Percentiles rank a stretch among this genome's conserved stretches.
These are phyloP conservation scores for Carex scoparia DNA, from an alignment of 176 grass and related monocot species.

Conservation along the genomic window DNA sequence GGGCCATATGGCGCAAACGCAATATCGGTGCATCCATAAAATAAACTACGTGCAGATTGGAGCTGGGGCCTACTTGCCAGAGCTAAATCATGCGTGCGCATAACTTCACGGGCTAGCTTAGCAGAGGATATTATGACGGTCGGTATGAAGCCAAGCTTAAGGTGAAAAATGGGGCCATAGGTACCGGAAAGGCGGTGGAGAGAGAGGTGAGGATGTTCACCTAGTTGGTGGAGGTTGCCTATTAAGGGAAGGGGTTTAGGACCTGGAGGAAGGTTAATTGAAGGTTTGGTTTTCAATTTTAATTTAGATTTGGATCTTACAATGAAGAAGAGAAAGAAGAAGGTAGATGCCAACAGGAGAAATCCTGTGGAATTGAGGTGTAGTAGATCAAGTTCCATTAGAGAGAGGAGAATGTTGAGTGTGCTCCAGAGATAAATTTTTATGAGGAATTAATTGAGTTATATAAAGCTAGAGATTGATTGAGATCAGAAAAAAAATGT, in stretches of 20 bases:
- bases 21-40: conserved; percentile 33
- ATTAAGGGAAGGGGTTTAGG: conserved; percentile 40
- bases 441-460: not conserved
- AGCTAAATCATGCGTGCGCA: conserved; percentile 42
- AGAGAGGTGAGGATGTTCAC: conserved; percentile 23
- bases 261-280: not conserved
- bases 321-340: not conserved
- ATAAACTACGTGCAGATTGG: conserved; percentile 19
- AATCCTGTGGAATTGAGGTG: not conserved
- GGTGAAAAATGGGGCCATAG: conserved; percentile 47
- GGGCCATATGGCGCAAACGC: conserved; percentile 41
- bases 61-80: conserved; percentile 28
- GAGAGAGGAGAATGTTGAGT: not conserved
- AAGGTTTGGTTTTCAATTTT: conserved; percentile 6
- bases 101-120: conserved; percentile 37
- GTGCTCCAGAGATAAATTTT: not conserved
- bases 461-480: not conserved
- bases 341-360: not conserved
- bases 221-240: conserved; percentile 52
- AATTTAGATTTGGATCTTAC: conserved; percentile 11
- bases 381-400: not conserved
- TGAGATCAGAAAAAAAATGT: not conserved
- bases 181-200: conserved; percentile 22
- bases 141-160: conserved; percentile 41
- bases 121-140: conserved; percentile 45